These are phyloP conservation scores for Boechera stricta DNA, from an alignment of 345 rosid species.

Conservation along the genomic window DNA sequence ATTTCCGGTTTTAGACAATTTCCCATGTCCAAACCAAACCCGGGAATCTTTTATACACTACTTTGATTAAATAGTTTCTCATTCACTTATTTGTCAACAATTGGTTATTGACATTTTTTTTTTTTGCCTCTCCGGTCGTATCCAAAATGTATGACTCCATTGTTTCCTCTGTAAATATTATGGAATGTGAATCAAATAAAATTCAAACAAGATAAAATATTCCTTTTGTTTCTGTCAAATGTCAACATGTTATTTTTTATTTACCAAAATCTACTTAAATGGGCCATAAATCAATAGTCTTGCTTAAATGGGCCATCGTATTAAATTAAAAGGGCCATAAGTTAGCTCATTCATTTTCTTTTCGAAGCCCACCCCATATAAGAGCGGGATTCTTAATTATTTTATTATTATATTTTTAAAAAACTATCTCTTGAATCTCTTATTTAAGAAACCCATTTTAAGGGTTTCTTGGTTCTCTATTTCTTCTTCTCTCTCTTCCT, in stretches of 20 bases:
- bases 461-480: too few species aligned
- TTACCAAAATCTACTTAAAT: background rate
- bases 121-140: conserved; percentile 15
- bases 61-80: conserved; percentile 9
- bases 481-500: too few species aligned
- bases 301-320: conserved; percentile 7
- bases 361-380: conserved; percentile 11
- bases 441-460: too few species aligned
- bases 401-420: too few species aligned
- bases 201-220: background rate
- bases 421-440: too few species aligned
- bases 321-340: background rate
- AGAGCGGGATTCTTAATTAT: too few species aligned
- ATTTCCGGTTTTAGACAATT: conserved; percentile 27
- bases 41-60: conserved; percentile 19
- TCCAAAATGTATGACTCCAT: background rate
- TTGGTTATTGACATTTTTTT: background rate
- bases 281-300: background rate
- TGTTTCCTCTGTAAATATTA: background rate
- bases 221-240: background rate
- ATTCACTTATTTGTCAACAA: conserved; percentile 15
- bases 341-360: background rate
- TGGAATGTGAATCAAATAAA: background rate
- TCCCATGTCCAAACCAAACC: conserved; percentile 10
- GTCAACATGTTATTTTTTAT: background rate